Evolutionary conservation across 164 flowering plant genomes (phyloP), one percentile per base, ranked within the genome.

Genomic region (Vitis rupestris): DNA sequence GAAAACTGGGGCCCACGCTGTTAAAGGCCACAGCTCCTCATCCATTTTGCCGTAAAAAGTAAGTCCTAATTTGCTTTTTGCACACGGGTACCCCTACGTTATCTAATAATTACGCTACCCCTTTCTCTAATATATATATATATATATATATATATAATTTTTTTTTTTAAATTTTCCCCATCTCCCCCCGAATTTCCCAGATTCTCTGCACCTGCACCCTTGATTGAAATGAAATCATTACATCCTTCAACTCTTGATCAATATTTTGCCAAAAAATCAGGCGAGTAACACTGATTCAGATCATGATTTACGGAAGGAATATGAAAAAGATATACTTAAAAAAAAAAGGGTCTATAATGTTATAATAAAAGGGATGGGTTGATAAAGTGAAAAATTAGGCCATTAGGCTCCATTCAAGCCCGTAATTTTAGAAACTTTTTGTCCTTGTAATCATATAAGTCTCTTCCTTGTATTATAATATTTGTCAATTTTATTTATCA

Each of bases 351-450:
- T 23, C 27, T 23, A 23, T 23, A 23, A 23, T 23, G 29, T 16
- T 11, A 0, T 12, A 6, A 29, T 2, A 27, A 37, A 10, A 47
- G 13, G 69, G 27, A 47, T 14, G 47, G 64, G 68, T 30, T 55
- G 8, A 52, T 61, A 73, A 54, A 67, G 71, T 51, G 47, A 14
- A 49, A 54, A 49, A 61, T 27, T 17, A 27, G n/a, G 49, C 15
- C 29, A 15, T 6, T 57, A 61, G 23, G 19, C 37, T 29, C 27
- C 60, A 30, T n/a, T 44, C 54, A 54, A 52, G 10, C 63, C 70
- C 77, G 72, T 69, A 55, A 75, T 60, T 59, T 65, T 8, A 70
- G 77, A 75, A 37, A 37, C 69, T 37, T 27, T 59, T 69, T 74
- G 77, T 69, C 72, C 63, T 37, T 27, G 57, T 74, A 65, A 74